A percentile compares a stretch with the other conserved stretches of the same genome.
These are phyloP conservation scores for Linnemannia hyalina DNA, from an alignment of 192 early-diverging fungal species.

Conservation along the genomic window DNA sequence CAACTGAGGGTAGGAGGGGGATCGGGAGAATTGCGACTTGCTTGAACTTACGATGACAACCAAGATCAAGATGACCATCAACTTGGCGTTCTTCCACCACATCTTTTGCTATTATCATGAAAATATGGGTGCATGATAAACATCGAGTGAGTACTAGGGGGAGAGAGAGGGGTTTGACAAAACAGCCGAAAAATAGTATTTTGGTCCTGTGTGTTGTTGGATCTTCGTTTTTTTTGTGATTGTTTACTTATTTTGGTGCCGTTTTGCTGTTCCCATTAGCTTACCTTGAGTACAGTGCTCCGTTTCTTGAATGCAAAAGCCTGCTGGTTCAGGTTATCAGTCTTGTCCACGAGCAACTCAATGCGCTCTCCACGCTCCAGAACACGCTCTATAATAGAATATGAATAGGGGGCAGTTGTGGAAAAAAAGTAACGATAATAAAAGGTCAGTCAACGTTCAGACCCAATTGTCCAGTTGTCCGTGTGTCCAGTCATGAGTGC, in stretches of 20 bases:
- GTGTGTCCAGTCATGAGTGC: neutral
- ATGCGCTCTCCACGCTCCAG: conserved; percentile 91
- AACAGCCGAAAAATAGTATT: neutral
- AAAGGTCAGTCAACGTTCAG: conserved; percentile 2
- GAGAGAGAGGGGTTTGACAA: neutral
- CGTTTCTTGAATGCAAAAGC: conserved; percentile 93
- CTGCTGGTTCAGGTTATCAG: conserved; percentile 85
- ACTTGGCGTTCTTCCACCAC: conserved; percentile 96
- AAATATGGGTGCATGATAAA: neutral
- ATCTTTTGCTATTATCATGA: conserved; percentile 67
- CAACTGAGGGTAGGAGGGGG: neutral
- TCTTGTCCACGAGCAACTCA: conserved; percentile 92
- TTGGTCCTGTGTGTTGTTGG: neutral
- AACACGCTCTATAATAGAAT: conserved; percentile 73
- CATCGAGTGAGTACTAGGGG: neutral
- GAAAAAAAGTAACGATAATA: neutral
- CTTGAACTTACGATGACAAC: conserved; percentile 63
- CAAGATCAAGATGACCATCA: conserved; percentile 78
- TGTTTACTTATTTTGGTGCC: conserved; percentile 6
- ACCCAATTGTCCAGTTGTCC: neutral
- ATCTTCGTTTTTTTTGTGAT: neutral
- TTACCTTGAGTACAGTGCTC: conserved; percentile 81
- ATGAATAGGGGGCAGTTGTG: neutral
- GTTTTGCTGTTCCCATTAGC: neutral
- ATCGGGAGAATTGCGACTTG: neutral